A percentile compares a stretch with the other conserved stretches of the same genome.
phyloP scores from a whole-genome alignment of 1,139 yeast genomes.

The Meyerozyma athensensis region DNA sequence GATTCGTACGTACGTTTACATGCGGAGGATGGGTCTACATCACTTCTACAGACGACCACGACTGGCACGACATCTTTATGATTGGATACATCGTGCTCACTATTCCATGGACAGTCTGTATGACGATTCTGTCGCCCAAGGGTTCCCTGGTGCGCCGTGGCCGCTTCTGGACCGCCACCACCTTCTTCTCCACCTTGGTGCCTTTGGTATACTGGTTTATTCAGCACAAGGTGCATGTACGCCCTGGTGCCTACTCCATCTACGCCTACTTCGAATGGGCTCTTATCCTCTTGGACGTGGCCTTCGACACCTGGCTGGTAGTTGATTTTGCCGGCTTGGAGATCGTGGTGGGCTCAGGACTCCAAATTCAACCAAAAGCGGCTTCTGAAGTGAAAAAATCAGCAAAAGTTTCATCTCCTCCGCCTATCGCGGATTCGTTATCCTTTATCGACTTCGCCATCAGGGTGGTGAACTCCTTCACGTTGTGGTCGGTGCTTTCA shows the following conservation, averaged over 20 bases:
- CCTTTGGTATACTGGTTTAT: constrained; percentile 88
- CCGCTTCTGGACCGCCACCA: constrained; percentile 49
- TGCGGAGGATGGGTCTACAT: constrained; percentile 99
- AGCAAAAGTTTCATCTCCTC: constrained; percentile 5
- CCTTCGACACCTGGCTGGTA: constrained; percentile 77
- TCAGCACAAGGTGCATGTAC: constrained; percentile 83
- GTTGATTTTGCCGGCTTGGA: constrained; percentile 61
- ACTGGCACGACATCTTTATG: constrained; percentile 94
- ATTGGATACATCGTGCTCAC: constrained; percentile 82
- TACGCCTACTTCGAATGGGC: constrained; percentile 97
- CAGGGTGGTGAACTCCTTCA: constrained; percentile 54
- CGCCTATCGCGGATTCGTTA: constrained; percentile 19
- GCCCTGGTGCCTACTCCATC: constrained; percentile 91
- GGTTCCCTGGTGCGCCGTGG: constrained; percentile 44
- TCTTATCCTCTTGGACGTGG: constrained; percentile 73
- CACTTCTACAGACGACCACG: constrained; percentile 95
- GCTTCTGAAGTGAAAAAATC: constrained; percentile 9
- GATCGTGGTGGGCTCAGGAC: constrained; percentile 27
- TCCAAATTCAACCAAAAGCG: constrained; percentile 9
- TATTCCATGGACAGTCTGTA: constrained; percentile 80
- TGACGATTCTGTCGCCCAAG: constrained; percentile 51
- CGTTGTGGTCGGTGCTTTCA: constrained; percentile 82
- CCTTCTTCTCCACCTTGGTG: constrained; percentile 66
- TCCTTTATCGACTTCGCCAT: constrained; percentile 39
- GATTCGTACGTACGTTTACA: constrained; percentile 77